These are phyloP conservation scores for Heliosperma pusillum DNA, from an alignment of 148 eudicot species.

Conservation along the genomic window DNA sequence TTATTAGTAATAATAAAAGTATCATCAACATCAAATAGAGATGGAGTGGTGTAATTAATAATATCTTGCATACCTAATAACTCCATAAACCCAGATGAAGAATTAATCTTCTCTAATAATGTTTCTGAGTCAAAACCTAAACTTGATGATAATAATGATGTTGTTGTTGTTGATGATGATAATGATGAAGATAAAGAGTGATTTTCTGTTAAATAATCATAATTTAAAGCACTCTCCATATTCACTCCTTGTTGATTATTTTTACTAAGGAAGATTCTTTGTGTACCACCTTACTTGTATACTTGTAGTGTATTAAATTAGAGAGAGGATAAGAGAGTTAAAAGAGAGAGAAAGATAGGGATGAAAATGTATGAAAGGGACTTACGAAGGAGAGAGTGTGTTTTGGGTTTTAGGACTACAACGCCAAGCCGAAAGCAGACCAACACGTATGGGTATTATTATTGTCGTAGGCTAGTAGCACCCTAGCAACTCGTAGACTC, in stretches of 20 bases:
- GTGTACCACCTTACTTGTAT: neutral
- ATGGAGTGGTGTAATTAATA: slow-evolving; percentile 18
- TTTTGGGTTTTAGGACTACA: neutral
- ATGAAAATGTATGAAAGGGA: slow-evolving; percentile 17
- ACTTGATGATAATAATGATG: too few species aligned
- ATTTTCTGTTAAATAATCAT: slow-evolving; percentile 14
- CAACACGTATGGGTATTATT: slow-evolving; percentile 7
- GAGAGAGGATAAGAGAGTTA: slow-evolving; percentile 7
- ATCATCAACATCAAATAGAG: slow-evolving; percentile 25
- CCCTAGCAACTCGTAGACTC: too few species aligned
- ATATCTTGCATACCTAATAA: slow-evolving; percentile 50
- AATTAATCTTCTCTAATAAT: too few species aligned
- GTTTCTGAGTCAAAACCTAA: neutral
- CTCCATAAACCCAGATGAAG: slow-evolving; percentile 71
- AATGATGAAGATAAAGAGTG: slow-evolving; percentile 10
- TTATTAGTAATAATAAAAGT: neutral
- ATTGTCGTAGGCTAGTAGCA: too few species aligned
- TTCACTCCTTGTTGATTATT: slow-evolving; percentile 6
- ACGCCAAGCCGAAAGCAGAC: neutral
- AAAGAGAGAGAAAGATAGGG: neutral
- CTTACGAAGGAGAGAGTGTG: slow-evolving; percentile 6
- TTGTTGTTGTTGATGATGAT: neutral
- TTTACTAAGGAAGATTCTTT: neutral
- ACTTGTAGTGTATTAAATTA: slow-evolving; percentile 9
- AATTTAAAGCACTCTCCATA: slow-evolving; percentile 22